These are phyloP conservation scores for Diaporthe ampelina DNA, from an alignment of 2,329 filamentous ascomycete species.

Conservation along the genomic window DNA sequence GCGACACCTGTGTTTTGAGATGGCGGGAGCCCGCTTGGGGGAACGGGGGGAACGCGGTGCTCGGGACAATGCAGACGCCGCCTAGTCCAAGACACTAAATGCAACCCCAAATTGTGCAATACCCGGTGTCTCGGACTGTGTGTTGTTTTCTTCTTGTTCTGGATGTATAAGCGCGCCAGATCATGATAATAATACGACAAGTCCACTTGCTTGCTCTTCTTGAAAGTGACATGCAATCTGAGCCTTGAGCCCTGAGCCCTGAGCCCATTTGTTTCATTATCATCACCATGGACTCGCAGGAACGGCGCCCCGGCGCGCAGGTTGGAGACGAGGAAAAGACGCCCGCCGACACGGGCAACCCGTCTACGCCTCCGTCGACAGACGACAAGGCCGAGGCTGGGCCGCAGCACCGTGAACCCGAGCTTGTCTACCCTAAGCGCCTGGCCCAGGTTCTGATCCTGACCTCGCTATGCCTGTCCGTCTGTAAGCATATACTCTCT, in stretches of 20 bases:
- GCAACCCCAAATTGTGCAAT: not conserved
- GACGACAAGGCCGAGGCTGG: not conserved
- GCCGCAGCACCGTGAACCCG: conserved; percentile 40
- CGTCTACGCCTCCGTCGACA: not conserved
- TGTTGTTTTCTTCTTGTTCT: not conserved
- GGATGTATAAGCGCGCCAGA: not conserved
- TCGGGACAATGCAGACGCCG: conserved; percentile 27
- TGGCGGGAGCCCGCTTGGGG: not conserved
- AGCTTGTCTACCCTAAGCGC: conserved; percentile 55
- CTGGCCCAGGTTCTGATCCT: conserved; percentile 58
- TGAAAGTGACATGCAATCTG: not conserved
- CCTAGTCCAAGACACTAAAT: not conserved
- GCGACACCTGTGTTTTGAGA: not conserved
- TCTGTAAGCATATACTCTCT: conserved; percentile 44
- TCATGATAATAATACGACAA: not conserved
- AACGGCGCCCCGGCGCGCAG: not conserved
- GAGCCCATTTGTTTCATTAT: no score
- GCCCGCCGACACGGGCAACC: not conserved
- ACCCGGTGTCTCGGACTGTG: not conserved
- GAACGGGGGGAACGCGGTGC: not conserved
- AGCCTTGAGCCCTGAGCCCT: not conserved
- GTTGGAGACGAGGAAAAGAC: not conserved
- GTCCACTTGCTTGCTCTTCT: not conserved
- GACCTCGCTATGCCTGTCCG: conserved; percentile 58
- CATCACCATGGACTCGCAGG: not conserved